Percentiles rank a stretch among this genome's conserved stretches.
Conservation (phyloP, 2,329 filamentous ascomycete genomes). For the Fusarium sp. region DNA sequence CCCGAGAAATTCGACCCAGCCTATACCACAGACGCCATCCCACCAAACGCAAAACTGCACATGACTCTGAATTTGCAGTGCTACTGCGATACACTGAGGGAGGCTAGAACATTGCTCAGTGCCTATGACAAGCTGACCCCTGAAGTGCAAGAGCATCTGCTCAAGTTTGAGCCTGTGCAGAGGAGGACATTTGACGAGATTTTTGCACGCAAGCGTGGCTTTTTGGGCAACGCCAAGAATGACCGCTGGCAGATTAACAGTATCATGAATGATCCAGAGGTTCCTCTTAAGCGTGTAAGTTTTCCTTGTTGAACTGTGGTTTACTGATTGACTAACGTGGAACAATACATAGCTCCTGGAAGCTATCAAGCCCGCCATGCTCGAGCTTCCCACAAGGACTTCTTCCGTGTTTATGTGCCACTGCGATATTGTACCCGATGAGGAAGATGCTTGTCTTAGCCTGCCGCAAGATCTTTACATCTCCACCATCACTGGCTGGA, state of each 20-base stretch:
- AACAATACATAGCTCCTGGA: conserved; percentile 4
- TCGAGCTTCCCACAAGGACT: conserved; percentile 14
- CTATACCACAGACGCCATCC: conserved; percentile 10
- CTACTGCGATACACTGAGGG: conserved; percentile 9
- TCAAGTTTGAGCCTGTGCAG: conserved; percentile 19
- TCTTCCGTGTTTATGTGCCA: conserved; percentile 17
- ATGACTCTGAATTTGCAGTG: conserved; percentile 20
- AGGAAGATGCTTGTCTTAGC: conserved; percentile 14
- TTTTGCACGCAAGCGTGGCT: conserved; percentile 16
- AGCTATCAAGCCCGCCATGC: conserved; percentile 13
- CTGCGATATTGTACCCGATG: conserved; percentile 14
- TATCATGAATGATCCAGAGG: conserved; percentile 21
- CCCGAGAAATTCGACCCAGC: conserved; percentile 20
- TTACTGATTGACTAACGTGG: neutral
- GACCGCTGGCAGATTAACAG: conserved; percentile 24
- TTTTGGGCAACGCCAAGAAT: conserved; percentile 15
- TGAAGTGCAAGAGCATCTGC: conserved; percentile 7
- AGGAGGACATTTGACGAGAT: conserved; percentile 12
- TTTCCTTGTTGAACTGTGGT: neutral
- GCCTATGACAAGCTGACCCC: conserved; percentile 20
- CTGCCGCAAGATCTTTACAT: conserved; percentile 18
- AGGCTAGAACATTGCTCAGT: conserved; percentile 15
- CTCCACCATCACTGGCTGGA: conserved; percentile 21
- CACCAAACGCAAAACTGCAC: conserved; percentile 8
- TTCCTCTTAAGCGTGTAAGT: conserved; percentile 13